phyloP scores from a whole-genome alignment of 306 rosid species.

The Inga oerstediana region DNA sequence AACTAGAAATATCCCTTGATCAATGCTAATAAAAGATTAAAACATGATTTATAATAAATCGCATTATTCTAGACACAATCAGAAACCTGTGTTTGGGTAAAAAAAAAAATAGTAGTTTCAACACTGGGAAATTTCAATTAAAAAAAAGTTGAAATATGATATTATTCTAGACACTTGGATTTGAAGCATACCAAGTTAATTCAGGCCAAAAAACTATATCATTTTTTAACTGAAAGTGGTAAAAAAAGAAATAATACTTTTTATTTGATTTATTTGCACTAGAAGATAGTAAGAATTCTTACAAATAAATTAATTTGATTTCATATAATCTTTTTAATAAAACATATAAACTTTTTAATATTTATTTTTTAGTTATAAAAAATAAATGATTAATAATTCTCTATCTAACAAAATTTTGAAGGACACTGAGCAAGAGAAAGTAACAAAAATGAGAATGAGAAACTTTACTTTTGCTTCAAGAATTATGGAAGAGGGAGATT shows the following conservation, averaged over 20 bases:
- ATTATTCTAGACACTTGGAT: background rate
- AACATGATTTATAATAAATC: background rate
- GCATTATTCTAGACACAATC: background rate
- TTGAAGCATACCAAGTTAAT: background rate
- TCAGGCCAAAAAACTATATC: background rate
- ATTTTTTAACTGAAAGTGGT: background rate
- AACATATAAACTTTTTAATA: too few relatives aligned
- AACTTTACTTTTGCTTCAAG: conserved; percentile 18
- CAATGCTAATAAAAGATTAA: background rate
- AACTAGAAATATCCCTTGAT: background rate
- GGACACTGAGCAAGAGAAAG: background rate
- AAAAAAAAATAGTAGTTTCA: too few relatives aligned
- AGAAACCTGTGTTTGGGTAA: too few relatives aligned
- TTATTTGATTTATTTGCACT: background rate
- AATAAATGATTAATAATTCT: too few relatives aligned
- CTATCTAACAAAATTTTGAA: background rate
- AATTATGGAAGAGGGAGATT: background rate
- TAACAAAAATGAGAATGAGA: background rate
- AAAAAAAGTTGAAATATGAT: background rate
- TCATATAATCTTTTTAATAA: background rate
- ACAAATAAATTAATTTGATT: background rate
- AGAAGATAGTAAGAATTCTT: background rate
- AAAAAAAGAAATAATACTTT: background rate
- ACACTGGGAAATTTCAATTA: too few relatives aligned
- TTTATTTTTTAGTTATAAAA: too few relatives aligned